phyloP scores from a whole-genome alignment of 768 basidiomycete species.

The Leccinum aurantiacum region DNA sequence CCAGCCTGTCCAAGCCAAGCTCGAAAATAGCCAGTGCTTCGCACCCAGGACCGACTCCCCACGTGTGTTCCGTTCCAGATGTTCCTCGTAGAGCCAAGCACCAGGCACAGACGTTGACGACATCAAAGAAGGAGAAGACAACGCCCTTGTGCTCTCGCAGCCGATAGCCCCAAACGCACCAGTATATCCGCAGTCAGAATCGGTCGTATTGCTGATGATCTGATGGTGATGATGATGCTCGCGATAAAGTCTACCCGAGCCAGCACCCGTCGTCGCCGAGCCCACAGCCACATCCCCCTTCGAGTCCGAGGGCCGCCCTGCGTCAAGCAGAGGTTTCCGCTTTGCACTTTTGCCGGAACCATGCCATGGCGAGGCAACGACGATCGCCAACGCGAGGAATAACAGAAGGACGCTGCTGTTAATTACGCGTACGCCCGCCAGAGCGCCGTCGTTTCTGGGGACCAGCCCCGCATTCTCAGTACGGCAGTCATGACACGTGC shows the following conservation, averaged over 20 bases:
- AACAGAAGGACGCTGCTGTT: not conserved
- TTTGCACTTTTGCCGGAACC: not conserved
- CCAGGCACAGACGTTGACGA: slow-evolving; percentile 1
- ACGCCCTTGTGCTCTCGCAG: not conserved
- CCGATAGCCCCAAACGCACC: not conserved
- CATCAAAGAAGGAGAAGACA: not conserved
- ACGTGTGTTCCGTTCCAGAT: not conserved
- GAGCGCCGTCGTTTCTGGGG: not conserved
- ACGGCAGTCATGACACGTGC: not conserved
- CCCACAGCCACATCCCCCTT: not conserved
- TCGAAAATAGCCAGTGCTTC: not conserved
- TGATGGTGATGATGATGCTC: not conserved
- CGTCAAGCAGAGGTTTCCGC: not conserved
- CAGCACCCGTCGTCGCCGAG: not conserved
- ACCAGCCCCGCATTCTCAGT: not conserved
- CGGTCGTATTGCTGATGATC: not conserved
- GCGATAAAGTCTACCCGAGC: not conserved
- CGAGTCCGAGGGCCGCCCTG: not conserved
- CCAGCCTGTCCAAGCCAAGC: not conserved
- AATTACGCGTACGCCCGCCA: not conserved
- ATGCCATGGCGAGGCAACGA: not conserved
- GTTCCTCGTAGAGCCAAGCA: slow-evolving; percentile 4
- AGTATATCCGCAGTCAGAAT: not conserved
- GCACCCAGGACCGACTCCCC: not conserved
- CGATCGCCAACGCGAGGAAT: not conserved